A percentile compares a stretch with the other conserved stretches of the same genome.
Conservation (phyloP, 352 stramenopile genomes). For the Globisporangium ultimum region DNA sequence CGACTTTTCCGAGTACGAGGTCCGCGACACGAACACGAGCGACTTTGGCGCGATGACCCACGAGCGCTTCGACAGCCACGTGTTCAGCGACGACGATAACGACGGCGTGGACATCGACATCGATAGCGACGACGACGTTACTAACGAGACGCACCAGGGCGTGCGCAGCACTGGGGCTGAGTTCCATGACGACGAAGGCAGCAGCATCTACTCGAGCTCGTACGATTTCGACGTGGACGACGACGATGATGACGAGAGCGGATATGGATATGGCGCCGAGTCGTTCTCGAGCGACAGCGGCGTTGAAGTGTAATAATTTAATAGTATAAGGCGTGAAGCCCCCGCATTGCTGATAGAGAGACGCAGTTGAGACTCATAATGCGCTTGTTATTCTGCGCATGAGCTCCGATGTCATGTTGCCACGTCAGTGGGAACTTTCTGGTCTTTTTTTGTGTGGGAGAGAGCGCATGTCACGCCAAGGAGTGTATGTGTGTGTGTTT, state of each 20-base stretch:
- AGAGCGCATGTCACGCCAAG: too few species aligned
- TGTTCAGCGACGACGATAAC: slow-evolving; percentile 31
- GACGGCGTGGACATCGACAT: not conserved
- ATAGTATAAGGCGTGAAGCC: too few species aligned
- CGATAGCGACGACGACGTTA: slow-evolving; percentile 16
- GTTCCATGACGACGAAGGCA: not conserved
- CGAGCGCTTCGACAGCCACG: slow-evolving; percentile 27
- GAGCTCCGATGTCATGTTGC: too few species aligned
- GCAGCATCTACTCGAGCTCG: too few species aligned
- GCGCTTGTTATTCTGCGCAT: too few species aligned
- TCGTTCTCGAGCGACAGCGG: slow-evolving; percentile 10
- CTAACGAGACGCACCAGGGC: slow-evolving; percentile 7
- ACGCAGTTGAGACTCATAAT: too few species aligned
- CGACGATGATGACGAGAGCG: slow-evolving; percentile 5
- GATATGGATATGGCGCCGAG: not conserved
- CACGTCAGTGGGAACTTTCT: too few species aligned
- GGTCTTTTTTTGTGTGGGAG: too few species aligned
- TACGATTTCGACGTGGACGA: slow-evolving; percentile 5
- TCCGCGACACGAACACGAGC: slow-evolving; percentile 12
- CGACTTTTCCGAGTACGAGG: slow-evolving; percentile 14
- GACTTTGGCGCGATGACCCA: slow-evolving; percentile 11
- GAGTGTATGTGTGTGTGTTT: too few species aligned
- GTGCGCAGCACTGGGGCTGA: too few species aligned
- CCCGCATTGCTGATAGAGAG: too few species aligned
- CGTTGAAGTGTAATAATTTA: slow-evolving; percentile 8